Base-by-base conservation (phyloP, 108 stramenopile genomes). In the Cyclotella distinguenda region DNA sequence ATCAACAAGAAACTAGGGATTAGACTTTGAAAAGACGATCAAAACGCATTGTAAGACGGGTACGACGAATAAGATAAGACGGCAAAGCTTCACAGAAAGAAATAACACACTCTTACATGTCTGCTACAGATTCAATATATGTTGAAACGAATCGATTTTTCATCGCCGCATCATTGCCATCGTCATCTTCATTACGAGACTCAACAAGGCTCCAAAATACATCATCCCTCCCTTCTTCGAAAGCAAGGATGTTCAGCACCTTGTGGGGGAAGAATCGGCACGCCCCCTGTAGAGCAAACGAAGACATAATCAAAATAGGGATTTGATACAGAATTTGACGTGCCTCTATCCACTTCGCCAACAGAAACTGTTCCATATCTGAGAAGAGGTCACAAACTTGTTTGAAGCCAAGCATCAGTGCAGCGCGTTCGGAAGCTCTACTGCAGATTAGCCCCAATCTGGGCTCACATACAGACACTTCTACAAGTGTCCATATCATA, bases 251-350 rank as follows among this genome's bases (percentile, higher is more conserved):
- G 0, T 55, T 18, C 57, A 70, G 46, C 22, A 78, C 39, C 26
- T 78, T 64, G 48, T 33, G 55, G 16, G 77, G 77, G 2, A 78
- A 55, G 50, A 48, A 61, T 26, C 69, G 60, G 26, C 68, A 70
- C 15, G 50, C 23, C 38, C 16, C 40, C 21, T 70, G 60, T 28
- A 64, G 18, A 11, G 51, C 59, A 50, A 53, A 65, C 21, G 89
- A 84, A 34, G 89, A 75, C 35, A 77, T 83, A 45, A 86, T 30
- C 18, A 81, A 42, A 26, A 87, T 16, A 15, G 89, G 83, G 9
- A 86, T 44, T 23, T 82, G 55, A 18, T 31, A 18, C 4, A 82
- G 40, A 21, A 47, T 40, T 28, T 56, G 50, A 19, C 67, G 56
- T 31, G 56, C 52, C 19, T 80, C 59, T 4, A 89, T 27, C 84